Base-by-base conservation (phyloP, 2,329 filamentous ascomycete genomes). In the Hypomyces perniciosus region DNA sequence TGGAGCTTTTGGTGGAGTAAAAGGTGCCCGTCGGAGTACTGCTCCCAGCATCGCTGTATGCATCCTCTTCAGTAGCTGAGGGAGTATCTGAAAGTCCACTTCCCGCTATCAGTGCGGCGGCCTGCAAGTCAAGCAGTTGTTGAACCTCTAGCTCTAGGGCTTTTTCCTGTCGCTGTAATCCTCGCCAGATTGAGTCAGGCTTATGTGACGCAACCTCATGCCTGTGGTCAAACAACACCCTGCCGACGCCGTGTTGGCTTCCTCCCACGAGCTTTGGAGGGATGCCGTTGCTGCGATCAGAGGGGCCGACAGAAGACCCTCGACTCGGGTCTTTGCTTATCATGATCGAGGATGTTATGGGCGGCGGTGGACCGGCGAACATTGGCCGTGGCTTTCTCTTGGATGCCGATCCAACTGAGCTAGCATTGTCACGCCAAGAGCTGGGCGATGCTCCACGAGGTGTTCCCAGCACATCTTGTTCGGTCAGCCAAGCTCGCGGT, bases 301-400 rank as follows among this genome's bases (percentile, higher is more conserved):
- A 35, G 29, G 48, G 42, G 26, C 44, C 44, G n/a, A 28, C 37
- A n/a, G 48, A 44, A 12, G 50, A 20, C 33, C 39, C 41, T 31
- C 44, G 39, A 8, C 39, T 41, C 8, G 49, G 40, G 27, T 35
- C 27, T 45, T 52, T 56, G n/a, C 56, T 58, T 2, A 73, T 48
- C 20, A 73, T 52, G 3, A 69, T 65, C 0, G 76, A 77, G 5
- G 64, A 56, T 1, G 73, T 69, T 50, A 80, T 79, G 4, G 77
- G 77, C 1, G 77, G 75, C 0, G 77, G 77, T 0, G 77, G 76
- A 1, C 75, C 75, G 2, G 65, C 59, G 51, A 79, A 79, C 41
- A 78, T 66, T 3, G 49, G 64, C 9, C 61, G 67, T 7, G 57
- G 57, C 44, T 61, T 68, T 26, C 53, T 54, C 48, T 65, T 68